Evolutionary conservation across 768 basidiomycete genomes (phyloP).

Genomic region (Tricholoma terreum): DNA sequence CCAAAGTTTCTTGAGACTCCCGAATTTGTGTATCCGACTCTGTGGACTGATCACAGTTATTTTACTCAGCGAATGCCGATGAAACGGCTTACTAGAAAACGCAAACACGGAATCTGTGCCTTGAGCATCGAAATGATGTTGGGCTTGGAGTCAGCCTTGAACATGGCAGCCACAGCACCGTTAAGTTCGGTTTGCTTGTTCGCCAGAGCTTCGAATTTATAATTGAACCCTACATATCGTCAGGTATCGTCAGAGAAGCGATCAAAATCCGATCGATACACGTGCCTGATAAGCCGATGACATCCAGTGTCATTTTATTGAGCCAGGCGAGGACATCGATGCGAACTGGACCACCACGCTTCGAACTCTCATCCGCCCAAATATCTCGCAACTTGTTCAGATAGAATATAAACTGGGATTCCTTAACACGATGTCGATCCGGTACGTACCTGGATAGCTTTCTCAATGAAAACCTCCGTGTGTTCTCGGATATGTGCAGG

Average conservation of each 20-base stretch:
- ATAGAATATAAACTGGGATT: neutral
- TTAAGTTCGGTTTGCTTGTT: constrained; percentile 41
- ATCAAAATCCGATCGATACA: constrained; percentile 29
- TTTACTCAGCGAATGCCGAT: neutral
- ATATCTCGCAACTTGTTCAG: constrained; percentile 43
- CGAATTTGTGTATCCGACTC: constrained; percentile 11
- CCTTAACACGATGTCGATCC: neutral
- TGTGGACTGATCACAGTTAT: constrained; percentile 8
- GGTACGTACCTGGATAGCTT: constrained; percentile 43
- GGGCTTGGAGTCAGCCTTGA: constrained; percentile 35
- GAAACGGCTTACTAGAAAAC: constrained; percentile 26
- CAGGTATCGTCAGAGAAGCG: constrained; percentile 24
- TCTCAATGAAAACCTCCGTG: constrained; percentile 54
- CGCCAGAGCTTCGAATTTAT: constrained; percentile 23
- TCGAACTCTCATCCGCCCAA: constrained; percentile 33
- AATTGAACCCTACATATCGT: constrained; percentile 25
- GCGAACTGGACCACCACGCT: constrained; percentile 19
- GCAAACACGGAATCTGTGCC: constrained; percentile 29
- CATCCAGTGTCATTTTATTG: constrained; percentile 66
- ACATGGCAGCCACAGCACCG: constrained; percentile 43
- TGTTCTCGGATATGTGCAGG: constrained; percentile 54
- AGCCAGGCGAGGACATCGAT: constrained; percentile 67
- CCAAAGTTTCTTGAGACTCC: constrained; percentile 31
- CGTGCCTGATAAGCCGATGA: constrained; percentile 68
- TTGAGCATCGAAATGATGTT: constrained; percentile 21